Evolutionary conservation across 2,329 filamentous ascomycete species (phyloP).

Genomic region (Paracamarosporium sp.): DNA sequence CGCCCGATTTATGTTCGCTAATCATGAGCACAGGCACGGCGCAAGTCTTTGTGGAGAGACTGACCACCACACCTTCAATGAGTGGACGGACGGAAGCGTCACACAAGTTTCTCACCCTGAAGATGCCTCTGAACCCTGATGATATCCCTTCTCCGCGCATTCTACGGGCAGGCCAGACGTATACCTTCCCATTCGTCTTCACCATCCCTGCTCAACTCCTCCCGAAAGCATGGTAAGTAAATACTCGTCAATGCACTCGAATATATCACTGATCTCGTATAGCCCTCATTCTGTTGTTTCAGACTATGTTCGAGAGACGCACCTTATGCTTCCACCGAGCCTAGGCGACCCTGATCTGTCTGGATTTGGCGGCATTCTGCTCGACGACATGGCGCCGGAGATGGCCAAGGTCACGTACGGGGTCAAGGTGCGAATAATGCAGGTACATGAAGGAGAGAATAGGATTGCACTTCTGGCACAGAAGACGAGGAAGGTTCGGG

Average conservation of each 20-base stretch:
- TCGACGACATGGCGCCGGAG: slow-evolving; percentile 68
- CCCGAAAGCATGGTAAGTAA: slow-evolving; percentile 58
- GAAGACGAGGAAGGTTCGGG: slow-evolving; percentile 62
- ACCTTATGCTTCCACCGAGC: slow-evolving; percentile 67
- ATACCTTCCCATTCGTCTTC: slow-evolving; percentile 69
- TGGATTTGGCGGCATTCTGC: slow-evolving; percentile 55
- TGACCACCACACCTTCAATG: slow-evolving; percentile 59
- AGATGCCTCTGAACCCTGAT: slow-evolving; percentile 63
- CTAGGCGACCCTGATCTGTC: slow-evolving; percentile 65
- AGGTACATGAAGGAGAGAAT: slow-evolving; percentile 46
- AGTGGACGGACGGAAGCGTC: slow-evolving; percentile 62
- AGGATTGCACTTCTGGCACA: slow-evolving; percentile 55
- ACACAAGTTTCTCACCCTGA: slow-evolving; percentile 68
- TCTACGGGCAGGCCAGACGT: slow-evolving; percentile 61
- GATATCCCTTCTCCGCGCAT: slow-evolving; percentile 63
- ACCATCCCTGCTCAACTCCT: slow-evolving; percentile 67
- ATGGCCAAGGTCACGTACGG: slow-evolving; percentile 68
- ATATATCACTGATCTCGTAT: background rate
- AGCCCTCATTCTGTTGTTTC: slow-evolving; percentile 58
- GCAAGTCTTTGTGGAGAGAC: slow-evolving; percentile 62
- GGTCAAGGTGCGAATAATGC: slow-evolving; percentile 57
- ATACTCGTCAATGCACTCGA: background rate
- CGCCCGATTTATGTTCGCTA: slow-evolving; percentile 11
- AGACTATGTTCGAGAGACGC: slow-evolving; percentile 60
- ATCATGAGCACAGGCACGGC: slow-evolving; percentile 51